Evolutionary conservation across 1,139 yeast genomes (phyloP), one percentile per base, ranked within the genome.

Genomic region (Yamadazyma sp.): DNA sequence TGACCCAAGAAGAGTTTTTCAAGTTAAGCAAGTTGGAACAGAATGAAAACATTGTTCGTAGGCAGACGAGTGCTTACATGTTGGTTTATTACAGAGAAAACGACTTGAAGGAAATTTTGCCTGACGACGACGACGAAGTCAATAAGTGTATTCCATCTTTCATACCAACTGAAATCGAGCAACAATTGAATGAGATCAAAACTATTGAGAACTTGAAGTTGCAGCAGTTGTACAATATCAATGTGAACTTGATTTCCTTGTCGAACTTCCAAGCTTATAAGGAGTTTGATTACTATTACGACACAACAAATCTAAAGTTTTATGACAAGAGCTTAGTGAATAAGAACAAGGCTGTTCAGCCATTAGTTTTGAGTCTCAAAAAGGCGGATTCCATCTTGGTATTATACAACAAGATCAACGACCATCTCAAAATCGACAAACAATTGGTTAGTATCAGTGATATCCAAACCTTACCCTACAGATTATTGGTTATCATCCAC

Each of bases 31-130:
- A 83, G 51, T 62, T 64, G 16, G 86, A 83, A 49, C 84, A 79
- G 44, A 82, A 79, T 48, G 83, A 75, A 39, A 81, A 82, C 49
- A 66, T 80, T 39, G 62, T 82, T 15, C 77, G 88, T 51, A 79
- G 96, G 39, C 92, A 87, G 34, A 89, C 97, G 0, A 87, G 95
- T 37, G 98, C 98, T 3, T 92, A 92, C 58, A 92, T 92, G 99
- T 77, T 92, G 65, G 98, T 92, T 3, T 92, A 92, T 58, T 78
- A 91, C 48, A 77, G 95, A 39, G 83, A 86, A 55, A 65, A 76
- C 6, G 77, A 76, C 30, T 63, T 82, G 35, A 71, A 70, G 3
- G 75, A 73, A 8, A 73, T 91, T 15, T 69, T 92, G 44, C 81
- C 81, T 6, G 77, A 75, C 0, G 66, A 71, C 16, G 83, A 81